A percentile compares a stretch with the other conserved stretches of the same genome.
Conservation (phyloP, 2,329 filamentous ascomycete genomes). For the Neurospora sp. region DNA sequence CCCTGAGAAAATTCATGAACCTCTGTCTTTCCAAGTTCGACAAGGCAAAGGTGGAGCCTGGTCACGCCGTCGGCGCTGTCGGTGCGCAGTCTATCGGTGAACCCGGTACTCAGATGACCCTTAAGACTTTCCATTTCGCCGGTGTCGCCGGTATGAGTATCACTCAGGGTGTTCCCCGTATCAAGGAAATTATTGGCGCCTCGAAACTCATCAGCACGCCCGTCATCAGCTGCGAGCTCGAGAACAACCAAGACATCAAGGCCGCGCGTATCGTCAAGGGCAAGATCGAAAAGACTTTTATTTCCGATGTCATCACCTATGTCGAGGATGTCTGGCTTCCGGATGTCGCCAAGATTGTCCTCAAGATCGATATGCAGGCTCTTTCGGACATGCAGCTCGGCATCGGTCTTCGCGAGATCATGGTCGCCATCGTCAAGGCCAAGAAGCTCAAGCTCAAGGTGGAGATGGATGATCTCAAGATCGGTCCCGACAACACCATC, state of each 20-base stretch:
- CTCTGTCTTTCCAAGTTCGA: slow-evolving; percentile 85
- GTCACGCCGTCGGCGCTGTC: slow-evolving; percentile 90
- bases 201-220: slow-evolving; percentile 90
- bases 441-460: slow-evolving; percentile 84
- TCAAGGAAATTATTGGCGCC: slow-evolving; percentile 99
- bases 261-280: slow-evolving; percentile 88
- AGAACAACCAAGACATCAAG: slow-evolving; percentile 63
- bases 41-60: slow-evolving; percentile 83
- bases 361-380: slow-evolving; percentile 72
- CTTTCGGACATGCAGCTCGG: slow-evolving; percentile 76
- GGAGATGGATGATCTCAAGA: slow-evolving; percentile 52
- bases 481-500: slow-evolving; percentile 50
- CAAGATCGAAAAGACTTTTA: slow-evolving; percentile 87
- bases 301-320: slow-evolving; percentile 70
- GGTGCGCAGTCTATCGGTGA: slow-evolving; percentile 97
- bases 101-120: slow-evolving; percentile 96
- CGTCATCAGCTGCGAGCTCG: slow-evolving; percentile 77
- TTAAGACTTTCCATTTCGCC: slow-evolving; percentile 99
- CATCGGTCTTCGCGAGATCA: slow-evolving; percentile 64
- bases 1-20: slow-evolving; percentile 65
- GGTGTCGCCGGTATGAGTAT: slow-evolving; percentile 99
- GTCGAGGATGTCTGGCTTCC: slow-evolving; percentile 86
- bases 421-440: slow-evolving; percentile 64
- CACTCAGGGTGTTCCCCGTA: slow-evolving; percentile 96
- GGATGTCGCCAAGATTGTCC: slow-evolving; percentile 63